Conservation (phyloP, 1,284 basidiomycete species). For the Phaffia rhodozyma region DNA sequence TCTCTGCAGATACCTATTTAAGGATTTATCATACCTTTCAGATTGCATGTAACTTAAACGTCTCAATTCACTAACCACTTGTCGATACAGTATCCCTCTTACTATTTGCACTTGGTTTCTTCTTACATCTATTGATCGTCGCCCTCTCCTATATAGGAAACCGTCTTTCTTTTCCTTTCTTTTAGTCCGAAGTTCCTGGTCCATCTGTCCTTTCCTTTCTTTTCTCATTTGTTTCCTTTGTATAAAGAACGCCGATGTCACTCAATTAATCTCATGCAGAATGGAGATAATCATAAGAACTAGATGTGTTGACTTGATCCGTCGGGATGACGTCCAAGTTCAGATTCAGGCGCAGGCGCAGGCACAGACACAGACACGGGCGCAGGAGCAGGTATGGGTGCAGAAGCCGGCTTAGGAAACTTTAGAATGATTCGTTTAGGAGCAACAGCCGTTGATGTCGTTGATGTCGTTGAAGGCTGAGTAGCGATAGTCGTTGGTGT, state of each 20-base stretch:
- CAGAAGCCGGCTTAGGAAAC: neutral
- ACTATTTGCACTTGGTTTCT: neutral
- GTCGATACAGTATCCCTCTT: too few species aligned
- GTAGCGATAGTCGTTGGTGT: neutral
- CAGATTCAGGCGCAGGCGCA: too few species aligned
- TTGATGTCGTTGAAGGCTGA: neutral
- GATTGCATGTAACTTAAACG: neutral
- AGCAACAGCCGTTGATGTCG: neutral
- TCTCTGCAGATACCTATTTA: too few species aligned
- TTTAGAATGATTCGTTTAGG: constrained; percentile 9
- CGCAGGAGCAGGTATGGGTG: neutral
- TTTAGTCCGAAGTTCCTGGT: neutral
- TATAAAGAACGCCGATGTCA: neutral
- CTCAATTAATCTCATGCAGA: too few species aligned
- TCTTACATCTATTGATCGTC: neutral
- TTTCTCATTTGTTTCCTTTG: neutral
- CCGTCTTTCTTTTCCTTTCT: neutral
- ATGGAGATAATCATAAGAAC: too few species aligned
- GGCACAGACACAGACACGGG: too few species aligned
- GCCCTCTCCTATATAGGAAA: neutral
- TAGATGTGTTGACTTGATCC: too few species aligned
- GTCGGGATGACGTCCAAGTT: too few species aligned
- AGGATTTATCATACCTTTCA: neutral
- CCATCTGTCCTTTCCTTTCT: neutral
- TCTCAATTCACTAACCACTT: too few species aligned